These are phyloP conservation scores for Penicilliopsis zonata DNA, from an alignment of 495 filamentous ascomycete genomes.

Conservation along the genomic window DNA sequence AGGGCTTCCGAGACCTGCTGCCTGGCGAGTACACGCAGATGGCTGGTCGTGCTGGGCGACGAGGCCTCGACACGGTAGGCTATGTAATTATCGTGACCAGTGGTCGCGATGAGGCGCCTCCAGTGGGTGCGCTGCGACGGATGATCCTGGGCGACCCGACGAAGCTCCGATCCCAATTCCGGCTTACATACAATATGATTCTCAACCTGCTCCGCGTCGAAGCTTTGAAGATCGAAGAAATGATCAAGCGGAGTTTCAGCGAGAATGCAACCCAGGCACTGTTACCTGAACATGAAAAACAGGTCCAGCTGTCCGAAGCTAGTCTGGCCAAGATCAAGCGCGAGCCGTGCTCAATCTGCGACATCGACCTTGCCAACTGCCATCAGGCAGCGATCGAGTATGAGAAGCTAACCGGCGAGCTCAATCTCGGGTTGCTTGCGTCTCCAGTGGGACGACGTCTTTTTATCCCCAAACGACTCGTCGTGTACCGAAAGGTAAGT, in stretches of 20 bases:
- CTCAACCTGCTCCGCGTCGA: conserved; percentile 91
- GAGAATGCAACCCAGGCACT: conserved; percentile 97
- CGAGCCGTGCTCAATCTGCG: conserved; percentile 72
- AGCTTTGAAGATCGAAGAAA: conserved; percentile 96
- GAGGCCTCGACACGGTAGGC: conserved; percentile 84
- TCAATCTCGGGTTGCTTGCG: conserved; percentile 56
- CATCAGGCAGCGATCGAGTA: conserved; percentile 73
- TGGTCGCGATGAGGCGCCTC: conserved; percentile 77
- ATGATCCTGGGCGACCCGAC: conserved; percentile 97
- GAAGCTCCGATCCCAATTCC: conserved; percentile 90
- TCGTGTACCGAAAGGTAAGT: conserved; percentile 56
- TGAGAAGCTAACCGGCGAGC: conserved; percentile 55
- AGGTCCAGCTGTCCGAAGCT: conserved; percentile 83
- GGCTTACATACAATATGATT: conserved; percentile 99
- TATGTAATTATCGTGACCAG: conserved; percentile 86
- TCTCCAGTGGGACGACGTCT: conserved; percentile 72
- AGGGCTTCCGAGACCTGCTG: conserved; percentile 76
- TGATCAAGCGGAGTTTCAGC: conserved; percentile 99
- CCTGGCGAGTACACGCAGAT: conserved; percentile 98
- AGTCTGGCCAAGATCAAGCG: conserved; percentile 83
- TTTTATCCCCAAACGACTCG: conserved; percentile 57
- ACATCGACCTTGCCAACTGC: conserved; percentile 62
- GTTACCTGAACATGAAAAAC: conserved; percentile 87
- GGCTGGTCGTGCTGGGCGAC: conserved; percentile 87
- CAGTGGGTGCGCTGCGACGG: conserved; percentile 62